Evolutionary conservation across 2,329 filamentous ascomycete species (phyloP), one percentile per base, ranked within the genome.

Genomic region (Zasmidium cellare): DNA sequence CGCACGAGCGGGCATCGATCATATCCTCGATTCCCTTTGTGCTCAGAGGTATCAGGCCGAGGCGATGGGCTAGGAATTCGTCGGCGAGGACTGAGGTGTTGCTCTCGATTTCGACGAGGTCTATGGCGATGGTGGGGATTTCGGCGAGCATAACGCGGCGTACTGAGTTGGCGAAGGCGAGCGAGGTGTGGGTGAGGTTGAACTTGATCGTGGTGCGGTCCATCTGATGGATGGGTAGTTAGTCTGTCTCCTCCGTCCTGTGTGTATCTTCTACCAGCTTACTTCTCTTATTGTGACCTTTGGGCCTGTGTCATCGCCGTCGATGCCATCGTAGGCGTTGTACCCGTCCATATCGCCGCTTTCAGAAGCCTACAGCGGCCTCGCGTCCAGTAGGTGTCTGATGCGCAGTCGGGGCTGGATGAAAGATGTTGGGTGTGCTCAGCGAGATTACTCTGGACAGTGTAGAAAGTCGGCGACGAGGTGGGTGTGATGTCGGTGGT

Each of bases 71-170:
- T 66, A 99, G 87, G 76, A 97, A 96, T 76, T 99, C 93, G 76
- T 99, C 93, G 60, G 93, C 90, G 14, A 97, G 86, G 3, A 97
- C 92, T n/a, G 92, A 96, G 57, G 89, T 96, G 80, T 99, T 99
- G 70, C 84, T 84, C 71, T 96, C 88, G 65, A 99, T 87, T 75
- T 97, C 91, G 62, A 97, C 92, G 14, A 96, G 84, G 71, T 99
- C 93, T 74, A 97, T 92, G 63, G 94, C 92, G 68, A 97, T 87
- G 22, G 91, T 97, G 11, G 93, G 92, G 59, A 99, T 90, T 77
- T 99, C 93, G 69, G 91, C 90, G 65, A 96, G 87, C 79, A 97
- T 93, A 58, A 91, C 84, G 72, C 93, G 90, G 62, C 93, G 92
- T 61, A 97, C 79, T 47, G 92, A 89, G 81, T 99, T 99, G 69